Base-by-base conservation (phyloP, 768 basidiomycete species). In the Exsudoporus frostii region DNA sequence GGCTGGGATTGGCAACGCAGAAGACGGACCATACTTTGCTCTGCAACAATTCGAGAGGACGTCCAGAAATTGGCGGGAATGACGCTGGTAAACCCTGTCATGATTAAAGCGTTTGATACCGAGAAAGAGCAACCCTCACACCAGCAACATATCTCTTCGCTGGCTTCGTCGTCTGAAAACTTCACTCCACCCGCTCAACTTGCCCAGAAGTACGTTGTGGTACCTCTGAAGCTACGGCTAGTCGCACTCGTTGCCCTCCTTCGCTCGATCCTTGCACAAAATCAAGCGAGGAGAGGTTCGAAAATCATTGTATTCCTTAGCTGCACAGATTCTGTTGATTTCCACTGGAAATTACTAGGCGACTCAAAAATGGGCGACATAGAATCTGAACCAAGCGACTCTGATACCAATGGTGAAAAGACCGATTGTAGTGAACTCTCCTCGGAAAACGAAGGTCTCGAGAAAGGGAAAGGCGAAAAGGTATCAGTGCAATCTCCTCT, bases 241-340 rank as follows among this genome's bases (percentile, higher is more conserved):
- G 97, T 98, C 30, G 80, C 92, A 0, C 81, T 99, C 20, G 77
- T 98, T 30, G 88, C 96, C 5, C 77, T 98, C 11, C 74, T 98
- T 22, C 85, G 97, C 22, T 82, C 83, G 7, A 76, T 96, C n/a
- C 75, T 94, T 27, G 74, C 86, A 6, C 81, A 86, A 68, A 75
- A 80, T 22, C 76, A 75, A 59, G 70, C 70, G 38, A 76, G 68
- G 29, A 74, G 75, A 38, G 80, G 81, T 11, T 77, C 78, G 38
- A 92, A 90, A 70, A 82, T 97, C 50, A 92, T 99, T 43, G 92
- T 99, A 6, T 99, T 99, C 72, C 74, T 99, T 55, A 96, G 90
- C 60, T 98, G 93, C 63, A 98, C 94, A 6, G 96, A 98, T 70
- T 95, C 97, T 3, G 97, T 99, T 17, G 96, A 99, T 68, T 98